These are phyloP conservation scores for Volvox reticuliferus DNA, from an alignment of 139 green algal species.

Conservation along the genomic window DNA sequence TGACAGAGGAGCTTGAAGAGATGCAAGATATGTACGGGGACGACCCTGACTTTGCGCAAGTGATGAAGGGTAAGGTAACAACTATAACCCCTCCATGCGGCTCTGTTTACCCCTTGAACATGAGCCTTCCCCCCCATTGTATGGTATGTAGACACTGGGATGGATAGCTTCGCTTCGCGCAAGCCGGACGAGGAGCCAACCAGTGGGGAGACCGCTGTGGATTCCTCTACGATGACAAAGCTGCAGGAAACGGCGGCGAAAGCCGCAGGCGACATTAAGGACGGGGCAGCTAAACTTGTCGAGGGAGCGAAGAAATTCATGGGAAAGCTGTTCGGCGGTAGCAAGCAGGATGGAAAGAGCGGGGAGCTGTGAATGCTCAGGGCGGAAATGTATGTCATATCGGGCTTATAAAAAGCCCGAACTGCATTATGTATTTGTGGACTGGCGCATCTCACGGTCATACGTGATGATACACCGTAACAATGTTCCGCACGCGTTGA, in stretches of 20 bases:
- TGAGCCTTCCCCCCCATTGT: too few species aligned
- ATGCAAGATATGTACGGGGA: slow-evolving; percentile 16
- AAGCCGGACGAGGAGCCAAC: not conserved
- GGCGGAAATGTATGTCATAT: too few species aligned
- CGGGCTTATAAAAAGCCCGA: too few species aligned
- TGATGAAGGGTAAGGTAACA: not conserved
- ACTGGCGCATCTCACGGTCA: too few species aligned
- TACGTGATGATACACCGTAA: too few species aligned
- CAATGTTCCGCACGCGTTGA: too few species aligned
- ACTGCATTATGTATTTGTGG: too few species aligned
- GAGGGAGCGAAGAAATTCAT: slow-evolving; percentile 11
- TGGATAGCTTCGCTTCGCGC: not conserved
- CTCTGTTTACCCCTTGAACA: too few species aligned
- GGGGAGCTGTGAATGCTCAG: not conserved
- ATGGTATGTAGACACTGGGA: not conserved
- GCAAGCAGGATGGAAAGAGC: not conserved
- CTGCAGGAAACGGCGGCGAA: slow-evolving; percentile 8
- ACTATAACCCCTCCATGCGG: too few species aligned
- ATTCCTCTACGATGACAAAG: not conserved
- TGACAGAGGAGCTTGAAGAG: slow-evolving; percentile 46
- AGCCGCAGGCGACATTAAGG: not conserved
- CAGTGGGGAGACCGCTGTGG: not conserved
- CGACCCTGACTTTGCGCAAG: slow-evolving; percentile 12
- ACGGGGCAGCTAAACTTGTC: not conserved
- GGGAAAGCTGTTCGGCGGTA: not conserved